Evolutionary conservation across 2,329 filamentous ascomycete genomes (phyloP).

Genomic region (Fusarium dimerum): DNA sequence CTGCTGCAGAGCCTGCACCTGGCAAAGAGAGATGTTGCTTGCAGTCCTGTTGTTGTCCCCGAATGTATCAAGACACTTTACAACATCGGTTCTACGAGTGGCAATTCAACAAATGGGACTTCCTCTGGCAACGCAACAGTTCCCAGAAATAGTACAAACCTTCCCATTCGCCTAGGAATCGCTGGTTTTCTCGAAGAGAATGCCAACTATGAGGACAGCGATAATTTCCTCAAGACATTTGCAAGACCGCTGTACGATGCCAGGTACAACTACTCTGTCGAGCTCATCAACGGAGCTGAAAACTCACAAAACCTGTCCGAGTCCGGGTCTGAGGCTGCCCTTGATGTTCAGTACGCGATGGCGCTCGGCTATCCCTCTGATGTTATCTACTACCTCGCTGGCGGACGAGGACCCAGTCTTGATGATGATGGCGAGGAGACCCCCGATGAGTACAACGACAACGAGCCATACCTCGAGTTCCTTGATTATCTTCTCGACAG

Average conservation of each 20-base stretch:
- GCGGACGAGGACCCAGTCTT: constrained; percentile 45
- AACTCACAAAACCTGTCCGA: constrained; percentile 41
- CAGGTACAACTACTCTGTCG: constrained; percentile 42
- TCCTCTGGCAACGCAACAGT: constrained; percentile 19
- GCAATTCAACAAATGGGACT: constrained; percentile 12
- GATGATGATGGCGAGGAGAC: constrained; percentile 39
- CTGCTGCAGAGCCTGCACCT: constrained; percentile 10
- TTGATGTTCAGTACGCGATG: constrained; percentile 52
- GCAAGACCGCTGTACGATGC: constrained; percentile 38
- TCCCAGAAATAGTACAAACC: too few species aligned
- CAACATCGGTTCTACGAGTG: constrained; percentile 42
- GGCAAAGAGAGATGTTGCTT: constrained; percentile 30
- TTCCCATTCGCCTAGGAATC: constrained; percentile 43
- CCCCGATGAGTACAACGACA: constrained; percentile 36
- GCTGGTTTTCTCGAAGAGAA: constrained; percentile 53
- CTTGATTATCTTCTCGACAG: constrained; percentile 50
- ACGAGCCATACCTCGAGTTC: constrained; percentile 60
- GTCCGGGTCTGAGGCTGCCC: constrained; percentile 47
- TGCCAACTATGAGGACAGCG: constrained; percentile 45
- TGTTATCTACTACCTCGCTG: constrained; percentile 47
- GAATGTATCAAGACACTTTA: constrained; percentile 47
- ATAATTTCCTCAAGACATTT: constrained; percentile 39
- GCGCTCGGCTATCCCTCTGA: constrained; percentile 46
- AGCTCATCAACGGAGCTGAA: constrained; percentile 44
- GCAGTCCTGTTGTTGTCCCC: constrained; percentile 37